Percentiles rank a stretch among this genome's conserved stretches.
phyloP scores from a whole-genome alignment of 2,329 filamentous ascomycete species.

The Magnaporthales sp. region DNA sequence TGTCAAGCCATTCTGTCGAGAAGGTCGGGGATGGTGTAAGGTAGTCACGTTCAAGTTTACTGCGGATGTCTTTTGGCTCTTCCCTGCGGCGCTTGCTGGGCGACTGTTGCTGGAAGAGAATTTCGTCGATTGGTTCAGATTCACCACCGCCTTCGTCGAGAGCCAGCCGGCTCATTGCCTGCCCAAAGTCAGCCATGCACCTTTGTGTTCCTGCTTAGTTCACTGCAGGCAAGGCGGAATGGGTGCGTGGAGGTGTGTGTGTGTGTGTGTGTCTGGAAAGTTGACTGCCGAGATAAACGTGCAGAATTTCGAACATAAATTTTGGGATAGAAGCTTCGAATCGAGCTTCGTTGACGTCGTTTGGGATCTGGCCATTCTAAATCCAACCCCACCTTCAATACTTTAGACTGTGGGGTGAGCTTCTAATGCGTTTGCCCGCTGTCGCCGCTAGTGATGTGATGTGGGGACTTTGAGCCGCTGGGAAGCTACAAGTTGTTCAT shows the following conservation, averaged over 20 bases:
- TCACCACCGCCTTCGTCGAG: constrained; percentile 24
- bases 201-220: not conserved
- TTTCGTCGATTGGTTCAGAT: constrained; percentile 42
- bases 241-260: no score
- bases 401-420: not conserved
- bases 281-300: not conserved
- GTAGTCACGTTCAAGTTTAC: constrained; percentile 66
- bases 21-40: constrained; percentile 73
- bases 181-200: constrained; percentile 25
- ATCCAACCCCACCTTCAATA: not conserved
- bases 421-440: not conserved
- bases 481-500: not conserved
- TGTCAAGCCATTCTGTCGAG: constrained; percentile 78
- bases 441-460: no score
- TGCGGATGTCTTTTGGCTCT: constrained; percentile 56
- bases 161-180: constrained; percentile 42
- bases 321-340: not conserved
- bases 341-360: not conserved
- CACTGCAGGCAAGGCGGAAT: not conserved
- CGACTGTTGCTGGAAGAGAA: constrained; percentile 37
- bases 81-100: constrained; percentile 35
- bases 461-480: no score
- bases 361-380: not conserved
- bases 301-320: not conserved
- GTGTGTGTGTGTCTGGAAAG: not conserved